Percentiles rank a stretch among this genome's conserved stretches.
Evolutionary conservation across 345 rosid species (phyloP).

Genomic region (Populus ilicifolia): DNA sequence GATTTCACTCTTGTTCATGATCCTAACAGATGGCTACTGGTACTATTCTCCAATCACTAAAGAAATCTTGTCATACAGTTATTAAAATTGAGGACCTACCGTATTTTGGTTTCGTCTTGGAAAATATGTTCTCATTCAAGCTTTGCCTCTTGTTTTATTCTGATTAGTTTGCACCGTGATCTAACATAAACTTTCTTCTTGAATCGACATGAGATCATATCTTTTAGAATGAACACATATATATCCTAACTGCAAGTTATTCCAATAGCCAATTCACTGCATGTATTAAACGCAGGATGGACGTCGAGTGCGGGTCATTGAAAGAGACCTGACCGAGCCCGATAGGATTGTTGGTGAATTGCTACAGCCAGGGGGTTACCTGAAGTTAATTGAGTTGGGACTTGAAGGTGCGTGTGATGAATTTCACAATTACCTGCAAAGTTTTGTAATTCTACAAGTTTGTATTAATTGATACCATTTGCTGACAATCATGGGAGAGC

Average conservation of each 20-base stretch:
- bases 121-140: neutral
- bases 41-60: neutral
- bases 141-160: neutral
- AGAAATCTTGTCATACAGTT: too few relatives aligned
- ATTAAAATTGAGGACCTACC: neutral
- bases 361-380: constrained; percentile 34
- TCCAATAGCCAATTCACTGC: neutral
- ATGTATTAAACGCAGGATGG: constrained; percentile 23
- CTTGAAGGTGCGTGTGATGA: constrained; percentile 22
- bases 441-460: neutral
- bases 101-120: neutral
- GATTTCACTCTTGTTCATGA: neutral
- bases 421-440: neutral
- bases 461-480: neutral
- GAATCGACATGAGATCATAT: neutral
- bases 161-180: neutral
- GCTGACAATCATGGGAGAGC: neutral
- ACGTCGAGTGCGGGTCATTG: constrained; percentile 28
- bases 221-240: neutral
- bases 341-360: constrained; percentile 37
- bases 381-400: constrained; percentile 30
- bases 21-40: neutral
- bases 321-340: constrained; percentile 35
- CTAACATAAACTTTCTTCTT: neutral
- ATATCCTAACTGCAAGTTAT: neutral